phyloP scores from a whole-genome alignment of 164 flowering plant genomes.

The Vitis cinerea region DNA sequence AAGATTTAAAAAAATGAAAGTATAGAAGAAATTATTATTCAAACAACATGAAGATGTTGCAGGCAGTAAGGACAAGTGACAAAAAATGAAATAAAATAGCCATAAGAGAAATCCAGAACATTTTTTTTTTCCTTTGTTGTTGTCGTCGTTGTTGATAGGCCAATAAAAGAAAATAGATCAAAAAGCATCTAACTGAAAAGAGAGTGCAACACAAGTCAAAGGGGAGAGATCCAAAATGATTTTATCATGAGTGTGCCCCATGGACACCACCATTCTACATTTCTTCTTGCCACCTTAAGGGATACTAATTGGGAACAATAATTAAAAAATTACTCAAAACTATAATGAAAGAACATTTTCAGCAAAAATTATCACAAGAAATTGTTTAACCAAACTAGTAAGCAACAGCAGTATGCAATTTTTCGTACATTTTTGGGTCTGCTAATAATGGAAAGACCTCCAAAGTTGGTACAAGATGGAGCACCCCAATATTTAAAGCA shows the following conservation, averaged over 20 bases:
- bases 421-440: conserved; percentile 71
- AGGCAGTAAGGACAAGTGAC: neutral
- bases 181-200: too few species aligned
- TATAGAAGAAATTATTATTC: neutral
- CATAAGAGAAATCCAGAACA: conserved; percentile 6
- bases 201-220: too few species aligned
- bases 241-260: neutral
- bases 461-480: conserved; percentile 88
- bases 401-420: neutral
- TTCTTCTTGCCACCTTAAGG: neutral
- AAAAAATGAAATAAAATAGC: neutral
- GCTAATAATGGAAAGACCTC: conserved; percentile 93
- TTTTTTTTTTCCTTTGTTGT: too few species aligned
- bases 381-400: too few species aligned
- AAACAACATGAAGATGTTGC: neutral
- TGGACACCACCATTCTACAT: neutral
- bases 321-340: neutral
- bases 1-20: neutral
- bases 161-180: too few species aligned
- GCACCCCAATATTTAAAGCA: conserved; percentile 90
- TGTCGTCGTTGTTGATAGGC: too few species aligned
- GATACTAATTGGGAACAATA: neutral
- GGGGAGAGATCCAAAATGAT: neutral
- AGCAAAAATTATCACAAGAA: neutral
- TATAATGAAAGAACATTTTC: neutral